Evolutionary conservation across 306 rosid species (phyloP).

Genomic region (Arachis stenosperma): DNA sequence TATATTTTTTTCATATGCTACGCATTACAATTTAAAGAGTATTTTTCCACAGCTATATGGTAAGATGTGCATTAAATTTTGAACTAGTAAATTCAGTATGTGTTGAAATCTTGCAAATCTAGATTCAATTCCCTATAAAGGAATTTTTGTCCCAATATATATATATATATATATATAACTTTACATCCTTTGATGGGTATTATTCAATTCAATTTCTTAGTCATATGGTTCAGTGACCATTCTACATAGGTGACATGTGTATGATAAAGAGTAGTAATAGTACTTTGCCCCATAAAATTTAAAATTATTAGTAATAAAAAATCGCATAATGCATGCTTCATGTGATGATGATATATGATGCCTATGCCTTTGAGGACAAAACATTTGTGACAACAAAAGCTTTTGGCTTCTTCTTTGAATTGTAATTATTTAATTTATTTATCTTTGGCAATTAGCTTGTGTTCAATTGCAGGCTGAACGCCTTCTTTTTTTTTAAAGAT

Average conservation of each 20-base stretch:
- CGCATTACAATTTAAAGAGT: too few species aligned
- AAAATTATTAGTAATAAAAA: too few species aligned
- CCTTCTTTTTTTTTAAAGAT: slow-evolving; percentile 2
- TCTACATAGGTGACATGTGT: neutral
- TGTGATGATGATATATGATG: neutral
- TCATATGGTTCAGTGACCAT: too few species aligned
- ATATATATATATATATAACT: slow-evolving; percentile 34
- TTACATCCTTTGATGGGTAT: slow-evolving; percentile 44
- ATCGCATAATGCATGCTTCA: slow-evolving; percentile 10
- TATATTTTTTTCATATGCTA: neutral
- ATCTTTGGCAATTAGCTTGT: neutral
- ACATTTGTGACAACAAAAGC: neutral
- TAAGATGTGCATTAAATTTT: neutral
- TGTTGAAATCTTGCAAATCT: neutral
- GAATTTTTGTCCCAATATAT: neutral
- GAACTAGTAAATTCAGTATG: neutral
- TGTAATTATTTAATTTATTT: neutral
- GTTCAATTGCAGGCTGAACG: slow-evolving; percentile 37
- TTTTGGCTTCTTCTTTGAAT: slow-evolving; percentile 9
- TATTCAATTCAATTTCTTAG: neutral
- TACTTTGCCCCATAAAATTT: neutral
- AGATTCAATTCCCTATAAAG: neutral
- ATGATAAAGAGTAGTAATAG: neutral
- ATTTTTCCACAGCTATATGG: too few species aligned
- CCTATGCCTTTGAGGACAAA: neutral